Evolutionary conservation across 805 yeast species (phyloP), one percentile per base, ranked within the genome.

Genomic region (Candida sakaeoensis): DNA sequence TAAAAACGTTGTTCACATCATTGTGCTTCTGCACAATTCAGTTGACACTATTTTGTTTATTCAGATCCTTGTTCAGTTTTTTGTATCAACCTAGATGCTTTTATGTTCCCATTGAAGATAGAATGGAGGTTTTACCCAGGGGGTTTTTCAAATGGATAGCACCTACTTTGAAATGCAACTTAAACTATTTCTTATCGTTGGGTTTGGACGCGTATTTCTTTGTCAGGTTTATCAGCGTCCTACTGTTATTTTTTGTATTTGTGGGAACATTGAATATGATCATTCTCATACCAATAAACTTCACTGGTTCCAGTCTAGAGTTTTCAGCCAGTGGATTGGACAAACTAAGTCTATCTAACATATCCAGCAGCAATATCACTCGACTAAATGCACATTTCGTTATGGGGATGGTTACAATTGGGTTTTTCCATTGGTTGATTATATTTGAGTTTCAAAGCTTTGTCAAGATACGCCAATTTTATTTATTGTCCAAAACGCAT

Each of bases 141-240:
- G 74, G 76, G 0, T 57, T 74, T n/a, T 65, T 80, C 21, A 67
- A 68, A 3, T 85, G 91, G 91, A 45, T 82, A 1, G 32, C 50
- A 4, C 74, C 77, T 0, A 63, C 74, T 0, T 39, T 76, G 21
- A 45, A 52, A 7, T 53, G 59, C 15, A 67, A 70, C 1, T 61
- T 76, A 4, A 63, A 66, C 7, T 60, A 64, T 21, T 80, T 77
- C 49, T 53, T 69, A 19, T 57, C 65, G 1, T 60, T 74, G 44
- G 95, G 95, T 0, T 54, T 85, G 6, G 96, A 88, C 56, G 79
- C 89, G 0, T 86, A 82, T 54, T 80, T 82, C 52, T 82, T 85
- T 47, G 50, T 86, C 2, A 58, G 95, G 36, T 86, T 74, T 49
- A 52, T 87, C 33, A 57, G 65, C 36, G 60, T 81, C 4, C 51